Percentiles rank a stretch among this genome's conserved stretches.
Conservation (phyloP, 2,329 filamentous ascomycete species). For the Whalleya microplaca region DNA sequence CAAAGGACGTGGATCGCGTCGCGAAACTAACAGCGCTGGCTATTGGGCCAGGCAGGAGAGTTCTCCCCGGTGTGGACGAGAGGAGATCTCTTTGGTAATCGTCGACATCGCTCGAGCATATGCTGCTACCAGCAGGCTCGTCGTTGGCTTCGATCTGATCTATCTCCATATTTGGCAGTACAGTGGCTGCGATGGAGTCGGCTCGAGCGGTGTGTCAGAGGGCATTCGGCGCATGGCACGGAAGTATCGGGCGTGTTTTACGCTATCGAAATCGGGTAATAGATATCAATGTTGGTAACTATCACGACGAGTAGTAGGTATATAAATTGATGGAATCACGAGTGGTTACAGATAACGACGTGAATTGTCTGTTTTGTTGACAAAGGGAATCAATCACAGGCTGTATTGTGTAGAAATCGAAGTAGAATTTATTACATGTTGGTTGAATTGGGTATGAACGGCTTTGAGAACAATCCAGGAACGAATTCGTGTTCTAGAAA, state of each 20-base stretch:
- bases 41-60: conserved; percentile 60
- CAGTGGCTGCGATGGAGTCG: conserved; percentile 1
- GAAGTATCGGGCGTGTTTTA: not conserved
- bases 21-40: conserved; percentile 64
- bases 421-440: not conserved
- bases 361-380: not conserved
- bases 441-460: not conserved
- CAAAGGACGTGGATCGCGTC: conserved; percentile 62
- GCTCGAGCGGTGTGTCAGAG: not conserved
- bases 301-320: not conserved
- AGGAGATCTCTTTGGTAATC: conserved; percentile 1
- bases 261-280: too few species aligned
- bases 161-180: conserved; percentile 6
- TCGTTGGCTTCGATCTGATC: conserved; percentile 17
- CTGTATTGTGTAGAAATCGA: too few species aligned
- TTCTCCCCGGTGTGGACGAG: conserved; percentile 39
- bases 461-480: too few species aligned
- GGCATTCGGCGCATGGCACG: not conserved
- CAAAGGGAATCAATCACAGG: too few species aligned
- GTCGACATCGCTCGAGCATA: conserved; percentile 1
- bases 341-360: not conserved
- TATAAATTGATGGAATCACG: not conserved
- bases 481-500: too few species aligned
- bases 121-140: conserved; percentile 6
- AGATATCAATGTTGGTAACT: not conserved